phyloP scores from a whole-genome alignment of 192 early-diverging fungal genomes.

The Allomyces arbusculus region DNA sequence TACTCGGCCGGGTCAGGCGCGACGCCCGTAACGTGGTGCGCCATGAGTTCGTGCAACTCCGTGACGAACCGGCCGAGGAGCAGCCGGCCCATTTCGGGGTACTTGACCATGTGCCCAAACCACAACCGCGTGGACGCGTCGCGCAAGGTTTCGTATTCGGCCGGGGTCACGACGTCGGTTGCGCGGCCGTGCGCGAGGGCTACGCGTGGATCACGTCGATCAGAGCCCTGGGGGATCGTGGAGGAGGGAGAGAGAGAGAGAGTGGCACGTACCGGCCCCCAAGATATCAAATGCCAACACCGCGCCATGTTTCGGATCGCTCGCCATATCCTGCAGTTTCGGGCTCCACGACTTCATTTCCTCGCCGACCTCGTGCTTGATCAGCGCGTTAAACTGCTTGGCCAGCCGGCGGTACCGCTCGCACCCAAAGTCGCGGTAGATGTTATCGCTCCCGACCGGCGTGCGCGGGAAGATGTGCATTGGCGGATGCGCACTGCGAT shows the following conservation, averaged over 20 bases:
- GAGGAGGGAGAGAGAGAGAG: too few species aligned
- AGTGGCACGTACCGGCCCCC: background rate
- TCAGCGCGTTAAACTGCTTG: background rate
- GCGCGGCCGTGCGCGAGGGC: background rate
- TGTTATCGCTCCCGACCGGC: background rate
- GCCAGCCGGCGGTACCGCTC: background rate
- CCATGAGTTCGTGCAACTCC: background rate
- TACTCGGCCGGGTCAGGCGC: background rate
- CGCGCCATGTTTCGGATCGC: background rate
- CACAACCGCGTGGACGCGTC: background rate
- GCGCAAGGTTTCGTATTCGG: background rate
- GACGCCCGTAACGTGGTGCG: background rate
- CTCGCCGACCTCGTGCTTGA: background rate
- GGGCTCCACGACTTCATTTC: background rate
- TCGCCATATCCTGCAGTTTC: background rate
- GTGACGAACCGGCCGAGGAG: background rate
- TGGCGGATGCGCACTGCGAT: conserved; percentile 2
- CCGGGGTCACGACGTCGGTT: background rate
- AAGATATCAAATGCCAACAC: background rate
- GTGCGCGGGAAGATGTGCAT: background rate
- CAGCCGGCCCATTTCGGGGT: background rate
- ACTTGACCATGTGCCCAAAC: background rate
- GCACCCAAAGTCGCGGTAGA: background rate
- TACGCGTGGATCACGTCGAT: background rate
- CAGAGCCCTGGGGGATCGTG: too few species aligned